Conservation (phyloP, 2,329 filamentous ascomycete genomes). For the Cryphonectria carpinicola region DNA sequence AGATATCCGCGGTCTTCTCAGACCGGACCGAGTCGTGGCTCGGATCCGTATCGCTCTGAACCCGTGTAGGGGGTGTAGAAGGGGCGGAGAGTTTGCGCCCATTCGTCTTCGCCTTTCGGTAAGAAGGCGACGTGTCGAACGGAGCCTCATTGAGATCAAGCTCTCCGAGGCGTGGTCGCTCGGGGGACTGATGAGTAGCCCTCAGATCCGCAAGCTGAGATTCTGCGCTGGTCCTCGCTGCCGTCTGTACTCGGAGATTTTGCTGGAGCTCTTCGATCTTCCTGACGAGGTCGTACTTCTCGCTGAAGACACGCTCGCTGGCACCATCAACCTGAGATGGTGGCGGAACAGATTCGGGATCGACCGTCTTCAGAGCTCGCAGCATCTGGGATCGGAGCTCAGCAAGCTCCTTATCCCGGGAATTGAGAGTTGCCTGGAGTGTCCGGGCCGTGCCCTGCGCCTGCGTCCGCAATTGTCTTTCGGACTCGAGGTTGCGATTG, state of each 20-base stretch:
- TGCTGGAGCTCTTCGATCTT: conserved; percentile 89
- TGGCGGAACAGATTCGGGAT: conserved; percentile 70
- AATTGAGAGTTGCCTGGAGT: conserved; percentile 77
- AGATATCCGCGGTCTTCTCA: conserved; percentile 81
- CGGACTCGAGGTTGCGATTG: conserved; percentile 87
- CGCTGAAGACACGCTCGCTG: conserved; percentile 70
- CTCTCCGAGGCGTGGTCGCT: conserved; percentile 79
- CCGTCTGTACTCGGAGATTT: conserved; percentile 80
- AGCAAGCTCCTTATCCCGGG: conserved; percentile 77
- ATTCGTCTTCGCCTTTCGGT: conserved; percentile 59
- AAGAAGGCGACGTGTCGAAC: conserved; percentile 74
- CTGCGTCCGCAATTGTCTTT: conserved; percentile 82
- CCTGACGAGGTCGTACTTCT: conserved; percentile 81
- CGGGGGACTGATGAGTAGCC: conserved; percentile 72
- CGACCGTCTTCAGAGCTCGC: conserved; percentile 82
- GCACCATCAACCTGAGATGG: conserved; percentile 61
- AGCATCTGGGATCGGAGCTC: conserved; percentile 81
- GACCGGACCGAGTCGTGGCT: conserved; percentile 78
- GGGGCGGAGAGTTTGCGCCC: conserved; percentile 69
- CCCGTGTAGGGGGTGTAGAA: conserved; percentile 76
- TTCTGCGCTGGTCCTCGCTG: conserved; percentile 81
- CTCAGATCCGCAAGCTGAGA: conserved; percentile 79
- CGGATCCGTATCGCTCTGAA: conserved; percentile 55
- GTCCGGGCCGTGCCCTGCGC: conserved; percentile 84
- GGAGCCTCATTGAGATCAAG: conserved; percentile 83